A percentile compares a stretch with the other conserved stretches of the same genome.
phyloP scores from a whole-genome alignment of 768 basidiomycete genomes.

The Candolleomyces aberdarensis region DNA sequence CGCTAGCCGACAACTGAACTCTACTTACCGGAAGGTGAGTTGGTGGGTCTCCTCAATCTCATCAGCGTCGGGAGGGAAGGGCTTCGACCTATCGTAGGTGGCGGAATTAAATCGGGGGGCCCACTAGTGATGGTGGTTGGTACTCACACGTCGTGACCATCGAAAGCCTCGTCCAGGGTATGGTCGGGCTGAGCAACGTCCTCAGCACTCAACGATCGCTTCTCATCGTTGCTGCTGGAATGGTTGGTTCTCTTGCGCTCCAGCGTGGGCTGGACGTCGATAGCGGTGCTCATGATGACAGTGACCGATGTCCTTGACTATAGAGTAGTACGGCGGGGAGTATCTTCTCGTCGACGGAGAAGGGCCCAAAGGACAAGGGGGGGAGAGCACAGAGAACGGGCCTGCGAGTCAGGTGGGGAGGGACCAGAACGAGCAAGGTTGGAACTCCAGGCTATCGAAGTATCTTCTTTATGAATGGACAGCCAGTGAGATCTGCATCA shows the following conservation, averaged over 20 bases:
- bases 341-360: not conserved
- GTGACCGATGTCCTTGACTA: no score
- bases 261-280: not conserved
- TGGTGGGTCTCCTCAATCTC: conserved; percentile 47
- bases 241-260: not conserved
- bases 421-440: not conserved
- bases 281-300: not conserved
- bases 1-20: no score
- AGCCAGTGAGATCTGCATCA: not conserved
- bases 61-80: conserved; percentile 53
- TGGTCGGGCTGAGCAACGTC: conserved; percentile 18
- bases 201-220: conserved; percentile 16
- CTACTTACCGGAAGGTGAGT: conserved; percentile 43
- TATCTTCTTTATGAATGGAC: not conserved
- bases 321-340: no score
- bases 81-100: conserved; percentile 29
- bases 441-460: no score
- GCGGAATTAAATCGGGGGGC: not conserved
- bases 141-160: conserved; percentile 39
- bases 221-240: conserved; percentile 23
- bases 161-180: conserved; percentile 22
- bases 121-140: not conserved
- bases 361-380: not conserved
- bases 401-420: not conserved
- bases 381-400: not conserved